Conservation (phyloP, 2,329 filamentous ascomycete species). For the Colletotrichum sp. region DNA sequence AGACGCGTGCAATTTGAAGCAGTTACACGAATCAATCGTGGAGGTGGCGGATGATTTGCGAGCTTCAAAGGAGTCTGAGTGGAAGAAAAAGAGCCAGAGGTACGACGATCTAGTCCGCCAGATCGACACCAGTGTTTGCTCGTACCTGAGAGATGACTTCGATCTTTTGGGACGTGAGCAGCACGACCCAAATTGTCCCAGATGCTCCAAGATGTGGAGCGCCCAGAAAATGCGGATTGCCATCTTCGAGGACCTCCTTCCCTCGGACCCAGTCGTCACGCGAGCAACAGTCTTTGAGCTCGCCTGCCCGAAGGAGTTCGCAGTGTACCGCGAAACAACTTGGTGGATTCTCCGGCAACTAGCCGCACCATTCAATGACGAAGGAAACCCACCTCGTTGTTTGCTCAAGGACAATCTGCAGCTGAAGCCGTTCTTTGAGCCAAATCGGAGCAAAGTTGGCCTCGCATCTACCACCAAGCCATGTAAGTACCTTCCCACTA, state of each 20-base stretch:
- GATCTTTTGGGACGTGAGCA: constrained; percentile 16
- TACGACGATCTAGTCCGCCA: constrained; percentile 35
- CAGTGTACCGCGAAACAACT: constrained; percentile 44
- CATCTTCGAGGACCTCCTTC: constrained; percentile 45
- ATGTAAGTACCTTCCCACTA: constrained; percentile 24
- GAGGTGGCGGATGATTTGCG: constrained; percentile 19
- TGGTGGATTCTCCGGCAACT: constrained; percentile 40
- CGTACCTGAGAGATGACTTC: constrained; percentile 28
- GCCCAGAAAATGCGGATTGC: constrained; percentile 37
- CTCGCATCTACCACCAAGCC: constrained; percentile 33
- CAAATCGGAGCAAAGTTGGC: constrained; percentile 23
- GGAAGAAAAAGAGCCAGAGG: constrained; percentile 29
- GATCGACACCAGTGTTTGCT: constrained; percentile 34
- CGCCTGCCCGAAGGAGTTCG: constrained; percentile 34
- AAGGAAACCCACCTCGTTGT: constrained; percentile 25
- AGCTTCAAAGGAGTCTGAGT: constrained; percentile 34
- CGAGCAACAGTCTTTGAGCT: constrained; percentile 48
- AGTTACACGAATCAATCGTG: constrained; percentile 28
- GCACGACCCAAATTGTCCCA: constrained; percentile 33
- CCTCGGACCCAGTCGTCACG: constrained; percentile 29
- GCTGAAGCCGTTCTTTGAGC: constrained; percentile 21
- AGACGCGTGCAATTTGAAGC: constrained; percentile 14
- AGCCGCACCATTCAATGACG: constrained; percentile 25
- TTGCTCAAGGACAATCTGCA: constrained; percentile 27
- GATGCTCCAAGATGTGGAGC: constrained; percentile 35